Conservation (phyloP, 1,284 basidiomycete species). For the Trametes polyzona region DNA sequence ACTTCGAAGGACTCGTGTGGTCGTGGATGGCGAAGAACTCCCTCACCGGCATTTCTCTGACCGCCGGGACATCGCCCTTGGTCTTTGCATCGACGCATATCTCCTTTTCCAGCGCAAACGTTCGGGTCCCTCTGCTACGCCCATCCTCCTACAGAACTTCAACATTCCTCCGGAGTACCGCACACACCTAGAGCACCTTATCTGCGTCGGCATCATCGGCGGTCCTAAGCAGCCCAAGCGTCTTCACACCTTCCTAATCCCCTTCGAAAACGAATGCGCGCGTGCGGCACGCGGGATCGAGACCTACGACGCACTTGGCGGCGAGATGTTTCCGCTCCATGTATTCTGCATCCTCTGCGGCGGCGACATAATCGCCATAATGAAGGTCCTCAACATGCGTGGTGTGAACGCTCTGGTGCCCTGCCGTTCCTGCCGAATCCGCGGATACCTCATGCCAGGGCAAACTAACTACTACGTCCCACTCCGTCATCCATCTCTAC, state of each 20-base stretch:
- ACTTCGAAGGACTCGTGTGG: slow-evolving; percentile 8
- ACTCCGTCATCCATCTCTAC: slow-evolving; percentile 21
- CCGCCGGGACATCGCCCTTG: slow-evolving; percentile 35
- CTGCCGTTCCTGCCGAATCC: slow-evolving; percentile 47
- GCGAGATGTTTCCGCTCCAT: slow-evolving; percentile 35
- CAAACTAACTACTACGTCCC: slow-evolving; percentile 40
- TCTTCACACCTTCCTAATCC: slow-evolving; percentile 45
- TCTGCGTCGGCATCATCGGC: slow-evolving; percentile 44
- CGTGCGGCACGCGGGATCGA: slow-evolving; percentile 39
- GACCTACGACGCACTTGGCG: slow-evolving; percentile 36
- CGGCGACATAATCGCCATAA: slow-evolving; percentile 44
- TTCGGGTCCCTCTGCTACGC: slow-evolving; percentile 42
- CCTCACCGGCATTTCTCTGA: slow-evolving; percentile 30
- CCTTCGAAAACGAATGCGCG: slow-evolving; percentile 41
- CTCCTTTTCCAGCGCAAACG: slow-evolving; percentile 39
- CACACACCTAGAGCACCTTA: slow-evolving; percentile 36
- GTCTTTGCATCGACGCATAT: slow-evolving; percentile 40
- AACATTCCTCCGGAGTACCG: slow-evolving; percentile 42
- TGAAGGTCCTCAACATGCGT: slow-evolving; percentile 39
- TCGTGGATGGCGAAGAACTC: slow-evolving; percentile 9
- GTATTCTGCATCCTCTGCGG: slow-evolving; percentile 43
- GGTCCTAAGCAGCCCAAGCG: slow-evolving; percentile 46
- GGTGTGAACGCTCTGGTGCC: slow-evolving; percentile 48
- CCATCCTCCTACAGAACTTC: slow-evolving; percentile 44
- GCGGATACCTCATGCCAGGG: slow-evolving; percentile 36